phyloP scores from a whole-genome alignment of 176 grass and related monocot species.

The Tillandsia fasciculata region DNA sequence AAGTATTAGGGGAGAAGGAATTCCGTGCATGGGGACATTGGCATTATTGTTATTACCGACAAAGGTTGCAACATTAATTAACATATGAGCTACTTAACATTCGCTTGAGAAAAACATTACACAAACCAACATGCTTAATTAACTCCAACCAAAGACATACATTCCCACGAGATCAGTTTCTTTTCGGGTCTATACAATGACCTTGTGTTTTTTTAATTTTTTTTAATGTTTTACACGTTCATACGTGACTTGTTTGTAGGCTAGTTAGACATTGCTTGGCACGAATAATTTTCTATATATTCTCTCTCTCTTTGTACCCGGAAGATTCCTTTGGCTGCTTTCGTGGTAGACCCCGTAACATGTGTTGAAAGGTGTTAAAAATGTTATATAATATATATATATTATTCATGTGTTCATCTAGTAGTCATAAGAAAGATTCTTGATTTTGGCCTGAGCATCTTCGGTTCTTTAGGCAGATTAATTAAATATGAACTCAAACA shows the following conservation, averaged over 20 bases:
- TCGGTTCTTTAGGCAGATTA: too few species aligned
- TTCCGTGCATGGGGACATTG: background rate
- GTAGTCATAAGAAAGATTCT: too few species aligned
- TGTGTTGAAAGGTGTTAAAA: too few species aligned
- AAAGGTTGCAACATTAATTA: background rate
- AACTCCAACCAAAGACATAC: background rate
- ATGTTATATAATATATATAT: too few species aligned
- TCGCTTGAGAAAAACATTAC: background rate
- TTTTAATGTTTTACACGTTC: slow-evolving; percentile 1
- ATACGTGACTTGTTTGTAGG: slow-evolving; percentile 19
- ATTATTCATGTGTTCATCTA: too few species aligned
- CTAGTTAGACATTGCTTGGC: slow-evolving; percentile 11
- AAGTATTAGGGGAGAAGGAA: background rate
- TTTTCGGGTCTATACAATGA: background rate
- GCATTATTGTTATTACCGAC: background rate
- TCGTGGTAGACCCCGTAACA: too few species aligned
- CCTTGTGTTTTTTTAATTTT: slow-evolving; percentile 6
- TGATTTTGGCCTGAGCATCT: too few species aligned
- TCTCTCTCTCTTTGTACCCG: too few species aligned
- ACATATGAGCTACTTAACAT: background rate
- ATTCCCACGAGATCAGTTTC: background rate
- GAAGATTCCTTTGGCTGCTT: too few species aligned
- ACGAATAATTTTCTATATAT: slow-evolving; percentile 7
- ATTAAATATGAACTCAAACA: too few species aligned
- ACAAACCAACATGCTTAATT: background rate